Evolutionary conservation across 2,329 filamentous ascomycete species (phyloP), one percentile per base, ranked within the genome.

Genomic region (Scedosporium minutisporum): DNA sequence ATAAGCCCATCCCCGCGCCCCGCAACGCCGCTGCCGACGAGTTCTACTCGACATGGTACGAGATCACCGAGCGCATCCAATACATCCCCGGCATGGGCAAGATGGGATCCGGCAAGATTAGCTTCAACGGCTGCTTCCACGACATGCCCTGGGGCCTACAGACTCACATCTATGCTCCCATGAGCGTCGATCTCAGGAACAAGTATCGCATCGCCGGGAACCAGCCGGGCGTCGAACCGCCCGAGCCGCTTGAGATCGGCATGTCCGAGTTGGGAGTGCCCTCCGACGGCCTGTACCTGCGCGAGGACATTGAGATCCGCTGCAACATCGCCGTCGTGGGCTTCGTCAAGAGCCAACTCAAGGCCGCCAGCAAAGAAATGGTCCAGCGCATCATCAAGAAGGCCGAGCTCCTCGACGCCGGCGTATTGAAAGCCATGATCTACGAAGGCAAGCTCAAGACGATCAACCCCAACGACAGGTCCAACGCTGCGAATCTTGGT

Each of bases 21-120:
- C 86, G 85, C 74, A 80, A 87, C 74, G 86, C 87, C 66, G 81
- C 84, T 63, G 77, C 85, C 66, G 87, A 90, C 73, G 87, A 90
- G 73, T 90, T 81, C 74, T 90, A 87, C 74, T 85, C 85, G 65
- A 87, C 87, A 33, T 90, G 87, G 87, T 90, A 90, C 72, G 86
- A 89, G 73, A 89, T 90, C 69, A 82, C 77, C 63, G 82, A 90
- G 77, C 82, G 85, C 68, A 86, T 90, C 64, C 86, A 88, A 70
- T 84, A 85, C 67, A 75, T 89, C 5, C 87, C 87, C 0, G 87
- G 87, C 41, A 75, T 88, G 62, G 87, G 87, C 66, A 84, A 78
- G 73, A 78, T 87, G 64, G 86, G 86, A 25, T 83, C 84, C 3
- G 82, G 85, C 70, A 83, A 84, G 69, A 87, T 90, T 73, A 80